Base-by-base conservation (phyloP, 2,329 filamentous ascomycete genomes). In the Colletotrichum sp. region DNA sequence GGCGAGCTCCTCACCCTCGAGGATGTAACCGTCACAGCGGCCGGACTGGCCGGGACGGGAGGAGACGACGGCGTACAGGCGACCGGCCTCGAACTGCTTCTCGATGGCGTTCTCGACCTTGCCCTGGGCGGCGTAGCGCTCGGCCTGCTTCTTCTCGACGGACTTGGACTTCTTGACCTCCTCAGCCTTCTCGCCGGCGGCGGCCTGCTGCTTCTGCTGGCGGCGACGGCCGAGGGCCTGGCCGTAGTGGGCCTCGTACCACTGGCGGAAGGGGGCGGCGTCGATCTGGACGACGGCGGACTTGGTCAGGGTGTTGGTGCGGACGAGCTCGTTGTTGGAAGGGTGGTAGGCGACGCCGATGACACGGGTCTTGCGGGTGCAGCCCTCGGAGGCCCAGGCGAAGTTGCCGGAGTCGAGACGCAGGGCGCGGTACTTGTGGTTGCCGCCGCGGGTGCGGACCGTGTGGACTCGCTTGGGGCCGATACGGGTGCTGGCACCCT, bases 241-340 rank as follows among this genome's bases (percentile, higher is more conserved):
- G 87, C 97, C 97, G 93, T 99, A 99, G 94, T 99, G 97, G 83
- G 97, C 95, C 93, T 99, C 97, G 91, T 98, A 99, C 97, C 97
- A 99, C 91, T 99, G 96, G 88, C 97, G 93, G 95, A 99, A 99
- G 82, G 97, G 97, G 80, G 97, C 95, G 84, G 98, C 97, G 89
- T 99, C 97, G 90, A 99, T 91, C 92, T 99, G 97, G 88, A 99
- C 95, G 86, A 99, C 95, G 90, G 97, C 97, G 86, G 95, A 95
- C 91, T 96, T 98, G 92, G 97, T 99, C 88, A 99, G 93, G 91
- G 97, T 99, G 94, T 99, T 99, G 90, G 97, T 99, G 87, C 97
- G 97, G 92, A 99, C 96, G 84, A 99, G 93, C 92, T 99, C 97
- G 95, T 99, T 99, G 96, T 99, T 99, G 88, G 96, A 98, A 79